Percentiles rank a stretch among this genome's conserved stretches.
These are phyloP conservation scores for Penicilliopsis zonata DNA, from an alignment of 495 filamentous ascomycete genomes.

Conservation along the genomic window DNA sequence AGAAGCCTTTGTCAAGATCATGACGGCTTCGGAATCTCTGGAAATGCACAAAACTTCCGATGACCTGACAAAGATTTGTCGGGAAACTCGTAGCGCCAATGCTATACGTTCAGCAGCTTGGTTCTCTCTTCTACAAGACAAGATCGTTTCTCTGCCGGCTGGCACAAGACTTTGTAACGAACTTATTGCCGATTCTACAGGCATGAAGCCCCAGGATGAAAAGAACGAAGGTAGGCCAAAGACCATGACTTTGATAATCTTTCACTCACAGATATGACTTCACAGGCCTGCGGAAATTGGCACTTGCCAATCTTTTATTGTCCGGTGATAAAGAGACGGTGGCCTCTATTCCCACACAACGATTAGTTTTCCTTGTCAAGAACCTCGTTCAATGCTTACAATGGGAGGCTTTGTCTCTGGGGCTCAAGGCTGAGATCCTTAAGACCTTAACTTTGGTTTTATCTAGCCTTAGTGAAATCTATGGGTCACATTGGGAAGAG, in stretches of 20 bases:
- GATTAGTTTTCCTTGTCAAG: slow-evolving; percentile 71
- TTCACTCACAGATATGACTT: slow-evolving; percentile 9
- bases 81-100: slow-evolving; percentile 24
- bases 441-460: slow-evolving; percentile 53
- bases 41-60: slow-evolving; percentile 17
- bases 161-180: slow-evolving; percentile 43
- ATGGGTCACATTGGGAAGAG: slow-evolving; percentile 75
- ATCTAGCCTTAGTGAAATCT: slow-evolving; percentile 60
- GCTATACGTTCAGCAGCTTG: slow-evolving; percentile 27
- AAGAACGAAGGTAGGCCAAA: slow-evolving; percentile 25
- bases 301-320: slow-evolving; percentile 47
- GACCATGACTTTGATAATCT: not conserved
- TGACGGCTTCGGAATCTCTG: slow-evolving; percentile 15
- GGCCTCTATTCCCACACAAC: slow-evolving; percentile 56
- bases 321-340: slow-evolving; percentile 37
- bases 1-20: slow-evolving; percentile 30
- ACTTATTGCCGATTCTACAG: slow-evolving; percentile 47
- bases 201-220: slow-evolving; percentile 28
- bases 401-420: slow-evolving; percentile 27
- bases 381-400: slow-evolving; percentile 61
- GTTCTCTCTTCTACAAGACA: slow-evolving; percentile 21
- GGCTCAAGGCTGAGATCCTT: slow-evolving; percentile 40
- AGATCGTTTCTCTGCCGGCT: slow-evolving; percentile 22
- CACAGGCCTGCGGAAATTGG: slow-evolving; percentile 40
- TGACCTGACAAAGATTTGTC: slow-evolving; percentile 22